Percentiles rank a stretch among this genome's conserved stretches.
phyloP scores from a whole-genome alignment of 306 rosid genomes.

The Elaeagnus macrophylla region DNA sequence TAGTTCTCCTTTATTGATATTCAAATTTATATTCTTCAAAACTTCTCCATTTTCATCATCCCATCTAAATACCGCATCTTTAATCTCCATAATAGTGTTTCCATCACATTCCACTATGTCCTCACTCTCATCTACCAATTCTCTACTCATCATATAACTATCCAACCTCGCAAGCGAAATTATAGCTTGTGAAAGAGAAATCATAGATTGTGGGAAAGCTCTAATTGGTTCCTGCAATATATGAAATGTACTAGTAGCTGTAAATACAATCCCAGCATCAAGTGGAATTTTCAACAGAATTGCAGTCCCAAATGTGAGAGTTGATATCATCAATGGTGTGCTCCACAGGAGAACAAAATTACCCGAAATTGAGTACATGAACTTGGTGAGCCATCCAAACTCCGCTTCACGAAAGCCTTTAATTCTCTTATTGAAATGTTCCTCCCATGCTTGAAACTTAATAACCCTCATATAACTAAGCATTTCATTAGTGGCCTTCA shows the following conservation, averaged over 20 bases:
- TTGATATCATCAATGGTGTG: constrained; percentile 55
- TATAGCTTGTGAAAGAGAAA: constrained; percentile 81
- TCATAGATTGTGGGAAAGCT: constrained; percentile 82
- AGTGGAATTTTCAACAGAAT: constrained; percentile 49
- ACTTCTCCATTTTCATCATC: constrained; percentile 60
- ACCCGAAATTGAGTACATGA: constrained; percentile 56
- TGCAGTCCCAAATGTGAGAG: constrained; percentile 72
- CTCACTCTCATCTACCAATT: constrained; percentile 40
- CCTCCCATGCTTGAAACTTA: constrained; percentile 98
- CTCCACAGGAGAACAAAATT: constrained; percentile 63
- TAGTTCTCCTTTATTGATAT: constrained; percentile 58
- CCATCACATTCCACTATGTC: constrained; percentile 52
- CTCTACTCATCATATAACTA: constrained; percentile 64
- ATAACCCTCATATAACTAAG: constrained; percentile 91
- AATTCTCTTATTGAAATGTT: constrained; percentile 69
- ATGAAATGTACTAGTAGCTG: constrained; percentile 70
- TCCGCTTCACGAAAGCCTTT: constrained; percentile 46
- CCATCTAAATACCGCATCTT: constrained; percentile 70
- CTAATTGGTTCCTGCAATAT: constrained; percentile 91
- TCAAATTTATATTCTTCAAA: constrained; percentile 55
- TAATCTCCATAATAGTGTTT: constrained; percentile 49
- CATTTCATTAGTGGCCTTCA: constrained; percentile 96
- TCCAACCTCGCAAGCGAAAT: constrained; percentile 84
- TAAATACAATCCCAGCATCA: constrained; percentile 87
- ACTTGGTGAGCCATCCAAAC: constrained; percentile 75